These are phyloP conservation scores for Zizania latifolia DNA, from an alignment of 176 grass and related monocot species.

Conservation along the genomic window DNA sequence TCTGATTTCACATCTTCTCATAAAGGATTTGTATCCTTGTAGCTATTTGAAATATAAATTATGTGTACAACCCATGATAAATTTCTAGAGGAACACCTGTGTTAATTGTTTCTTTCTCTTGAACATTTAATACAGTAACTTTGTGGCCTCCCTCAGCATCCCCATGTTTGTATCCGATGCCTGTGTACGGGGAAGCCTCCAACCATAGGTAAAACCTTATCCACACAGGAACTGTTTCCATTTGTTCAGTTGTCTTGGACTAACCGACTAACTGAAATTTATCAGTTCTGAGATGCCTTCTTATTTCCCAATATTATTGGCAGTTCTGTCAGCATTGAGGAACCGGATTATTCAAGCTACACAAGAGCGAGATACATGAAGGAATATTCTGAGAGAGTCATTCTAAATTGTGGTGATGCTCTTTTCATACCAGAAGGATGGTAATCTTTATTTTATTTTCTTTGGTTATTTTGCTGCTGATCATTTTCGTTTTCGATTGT, in stretches of 20 bases:
- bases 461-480: background rate
- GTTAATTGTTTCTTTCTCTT: constrained; percentile 17
- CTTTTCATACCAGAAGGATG: constrained; percentile 99
- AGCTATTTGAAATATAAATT: background rate
- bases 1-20: background rate
- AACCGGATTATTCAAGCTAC: constrained; percentile 65
- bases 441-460: constrained; percentile 43
- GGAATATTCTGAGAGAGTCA: constrained; percentile 62
- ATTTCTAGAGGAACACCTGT: background rate
- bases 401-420: constrained; percentile 66
- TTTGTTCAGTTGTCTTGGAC: background rate
- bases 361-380: constrained; percentile 62
- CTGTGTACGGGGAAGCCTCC: constrained; percentile 92
- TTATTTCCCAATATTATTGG: constrained; percentile 20
- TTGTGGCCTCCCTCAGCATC: constrained; percentile 85
- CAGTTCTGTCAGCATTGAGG: constrained; percentile 68
- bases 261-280: background rate
- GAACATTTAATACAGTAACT: constrained; percentile 46
- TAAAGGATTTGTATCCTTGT: constrained; percentile 18
- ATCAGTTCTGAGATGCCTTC: background rate
- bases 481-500: background rate
- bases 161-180: constrained; percentile 76
- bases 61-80: constrained; percentile 4
- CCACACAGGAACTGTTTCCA: constrained; percentile 1
- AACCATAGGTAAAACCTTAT: constrained; percentile 75